These are phyloP conservation scores for Euphrasia arctica DNA, from an alignment of 305 asterid species.

Conservation along the genomic window DNA sequence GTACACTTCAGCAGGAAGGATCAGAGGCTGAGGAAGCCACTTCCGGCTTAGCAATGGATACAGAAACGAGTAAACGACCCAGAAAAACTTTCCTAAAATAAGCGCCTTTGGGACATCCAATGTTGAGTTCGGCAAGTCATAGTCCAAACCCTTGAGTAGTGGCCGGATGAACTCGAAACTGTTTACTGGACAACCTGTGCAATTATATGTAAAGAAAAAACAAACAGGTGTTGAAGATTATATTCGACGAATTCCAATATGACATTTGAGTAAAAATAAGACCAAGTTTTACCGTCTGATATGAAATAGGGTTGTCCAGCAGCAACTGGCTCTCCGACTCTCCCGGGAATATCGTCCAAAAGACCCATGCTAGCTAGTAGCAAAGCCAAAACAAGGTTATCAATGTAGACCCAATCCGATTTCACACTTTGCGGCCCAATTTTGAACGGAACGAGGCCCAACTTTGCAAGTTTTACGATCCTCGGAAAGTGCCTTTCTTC, in stretches of 20 bases:
- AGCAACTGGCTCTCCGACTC: constrained; percentile 72
- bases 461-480: constrained; percentile 65
- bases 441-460: constrained; percentile 77
- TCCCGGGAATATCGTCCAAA: constrained; percentile 85
- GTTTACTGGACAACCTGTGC: constrained; percentile 80
- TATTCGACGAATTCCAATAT: constrained; percentile 2
- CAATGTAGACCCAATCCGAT: constrained; percentile 87
- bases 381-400: constrained; percentile 82
- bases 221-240: constrained; percentile 19
- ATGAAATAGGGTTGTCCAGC: constrained; percentile 93
- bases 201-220: constrained; percentile 19
- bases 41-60: constrained; percentile 60
- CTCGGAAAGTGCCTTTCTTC: constrained; percentile 96
- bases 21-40: constrained; percentile 93
- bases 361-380: constrained; percentile 98
- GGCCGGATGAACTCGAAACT: constrained; percentile 78
- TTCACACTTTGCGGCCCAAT: constrained; percentile 63
- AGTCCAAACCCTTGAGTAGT: constrained; percentile 67
- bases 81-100: constrained; percentile 59
- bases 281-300: constrained; percentile 67
- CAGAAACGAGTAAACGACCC: constrained; percentile 59
- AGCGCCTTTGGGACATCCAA: constrained; percentile 72
- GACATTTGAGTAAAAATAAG: constrained; percentile 3
- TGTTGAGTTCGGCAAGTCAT: constrained; percentile 64
- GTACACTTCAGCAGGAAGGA: constrained; percentile 95